A percentile compares a stretch with the other conserved stretches of the same genome.
phyloP scores from a whole-genome alignment of 2,329 filamentous ascomycete species.

The Mycocentrospora acerina region DNA sequence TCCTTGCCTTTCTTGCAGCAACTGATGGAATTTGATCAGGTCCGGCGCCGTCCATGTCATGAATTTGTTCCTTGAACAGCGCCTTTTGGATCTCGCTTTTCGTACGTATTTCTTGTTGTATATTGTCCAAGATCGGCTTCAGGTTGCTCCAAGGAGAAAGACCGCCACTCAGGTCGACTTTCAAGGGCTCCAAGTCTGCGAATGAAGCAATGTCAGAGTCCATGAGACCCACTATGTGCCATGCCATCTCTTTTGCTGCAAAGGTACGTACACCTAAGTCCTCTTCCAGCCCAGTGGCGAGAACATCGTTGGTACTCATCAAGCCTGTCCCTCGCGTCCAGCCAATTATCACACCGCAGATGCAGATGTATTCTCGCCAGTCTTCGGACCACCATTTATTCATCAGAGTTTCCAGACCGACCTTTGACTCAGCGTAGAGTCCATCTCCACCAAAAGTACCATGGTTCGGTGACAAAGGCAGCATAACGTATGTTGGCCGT shows the following conservation, averaged over 20 bases:
- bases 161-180: constrained; percentile 88
- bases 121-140: no score
- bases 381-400: constrained; percentile 40
- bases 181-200: constrained; percentile 88
- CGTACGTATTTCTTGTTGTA: no score
- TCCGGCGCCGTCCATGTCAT: no score
- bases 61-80: no score
- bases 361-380: constrained; percentile 47
- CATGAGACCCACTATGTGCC: constrained; percentile 43
- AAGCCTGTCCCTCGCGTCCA: constrained; percentile 50
- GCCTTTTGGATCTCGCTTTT: no score
- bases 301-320: constrained; percentile 47
- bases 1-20: no score
- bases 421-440: constrained; percentile 49
- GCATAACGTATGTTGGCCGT: constrained; percentile 43
- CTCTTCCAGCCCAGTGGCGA: constrained; percentile 66
- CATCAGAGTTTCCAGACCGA: constrained; percentile 42
- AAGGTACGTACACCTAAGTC: constrained; percentile 45
- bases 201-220: constrained; percentile 73
- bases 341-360: constrained; percentile 48
- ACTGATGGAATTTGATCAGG: no score
- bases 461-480: constrained; percentile 50
- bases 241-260: constrained; percentile 46
- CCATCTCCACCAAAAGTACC: constrained; percentile 49
- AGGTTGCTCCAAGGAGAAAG: no score